Base-by-base conservation (phyloP, 805 yeast species). In the Peterozyma toletana region DNA sequence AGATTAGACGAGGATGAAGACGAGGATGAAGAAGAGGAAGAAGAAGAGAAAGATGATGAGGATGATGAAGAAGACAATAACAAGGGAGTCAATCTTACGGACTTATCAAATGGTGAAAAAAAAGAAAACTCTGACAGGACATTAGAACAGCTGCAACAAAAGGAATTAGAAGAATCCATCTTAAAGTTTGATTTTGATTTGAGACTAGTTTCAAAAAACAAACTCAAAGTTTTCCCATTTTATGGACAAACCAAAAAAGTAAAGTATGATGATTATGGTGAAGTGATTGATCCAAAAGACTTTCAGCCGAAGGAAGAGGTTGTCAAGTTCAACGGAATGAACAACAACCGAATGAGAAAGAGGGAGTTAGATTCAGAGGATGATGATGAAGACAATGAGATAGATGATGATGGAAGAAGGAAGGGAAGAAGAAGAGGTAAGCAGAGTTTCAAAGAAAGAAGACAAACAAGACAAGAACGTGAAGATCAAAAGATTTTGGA, bases 221-320 rank as follows among this genome's bases (percentile, higher is more conserved):
- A 56, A 61, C 71, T 68, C 59, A 76, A 71, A 37, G 83, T 85
- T 86, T 93, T 91, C 56, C 98, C 96, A 11, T 84, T 68, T 52
- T 65, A 77, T 34, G 73, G 75, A 1, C 73, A 70, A 39, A 34
- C 15, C 11, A 39, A 34, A 30, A 76, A 77, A 52, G 66, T 74
- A 18, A 78, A 84, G 50, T 66, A 72, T 39, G 98, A 93, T 57
- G 97, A 91, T 51, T 93, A 91, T 59, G 99, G 99, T 30, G 82
- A 78, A 44, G 63, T 81, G 2, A 80, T 90, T 16, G 80, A 83
- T 48, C 73, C 73, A 37, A 75, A 78, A 34, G 83, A 82, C 52
- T 84, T 81, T 54, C 73, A 69, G 30, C 65, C 73, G 45, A 77
- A 70, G 31, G 81, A 77, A 41, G 76, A 71, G 43, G 65, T 60